Base-by-base conservation (phyloP, 768 basidiomycete genomes). In the Agrocybe praecox region DNA sequence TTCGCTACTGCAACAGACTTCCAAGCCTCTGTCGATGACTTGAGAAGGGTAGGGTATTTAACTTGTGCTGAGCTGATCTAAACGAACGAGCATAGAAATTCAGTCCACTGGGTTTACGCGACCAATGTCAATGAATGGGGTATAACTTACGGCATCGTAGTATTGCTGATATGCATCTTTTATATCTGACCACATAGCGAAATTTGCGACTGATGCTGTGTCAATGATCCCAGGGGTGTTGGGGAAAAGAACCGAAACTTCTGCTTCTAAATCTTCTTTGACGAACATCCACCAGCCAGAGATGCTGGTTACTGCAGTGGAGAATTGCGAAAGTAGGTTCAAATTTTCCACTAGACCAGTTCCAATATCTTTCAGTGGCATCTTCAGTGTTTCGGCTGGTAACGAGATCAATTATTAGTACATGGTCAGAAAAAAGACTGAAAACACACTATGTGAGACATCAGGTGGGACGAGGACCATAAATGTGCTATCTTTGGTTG, bases 301-400 rank as follows among this genome's bases (percentile, higher is more conserved):
- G 17, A 75, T 60, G 17, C 69, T 62, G 0, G 65, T 58, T 19
- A 61, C 59, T 29, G 65, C 63, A 14, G 63, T 64, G 22, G 71
- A 63, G 55, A 75, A 74, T 10, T 74, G 68, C 26, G 65, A 61
- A 42, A 77, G 65, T 26, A 76, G 67, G 45, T 61, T 69, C 18
- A 76, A 64, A 52, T 76, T 77, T 10, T 72, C 74, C 18, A 75
- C 73, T 18, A 77, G 72, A 52, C 72, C 73, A 11, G 65, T 62
- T 6, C 73, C 75, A 26, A 76, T 68, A 29, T 76, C 74, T 53
- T 72, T 74, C 12, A 77, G 59, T 5, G 67, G 61, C 49, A 72
- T 76, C 40, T 64, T 69, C 46, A 74, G 58, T 7, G 64, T 68
- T 42, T 68, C 65, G 2, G 68, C 74, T 74, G 62, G 18, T 52